These are phyloP conservation scores for Verticillium longisporum DNA, from an alignment of 2,329 filamentous ascomycete genomes.

Conservation along the genomic window DNA sequence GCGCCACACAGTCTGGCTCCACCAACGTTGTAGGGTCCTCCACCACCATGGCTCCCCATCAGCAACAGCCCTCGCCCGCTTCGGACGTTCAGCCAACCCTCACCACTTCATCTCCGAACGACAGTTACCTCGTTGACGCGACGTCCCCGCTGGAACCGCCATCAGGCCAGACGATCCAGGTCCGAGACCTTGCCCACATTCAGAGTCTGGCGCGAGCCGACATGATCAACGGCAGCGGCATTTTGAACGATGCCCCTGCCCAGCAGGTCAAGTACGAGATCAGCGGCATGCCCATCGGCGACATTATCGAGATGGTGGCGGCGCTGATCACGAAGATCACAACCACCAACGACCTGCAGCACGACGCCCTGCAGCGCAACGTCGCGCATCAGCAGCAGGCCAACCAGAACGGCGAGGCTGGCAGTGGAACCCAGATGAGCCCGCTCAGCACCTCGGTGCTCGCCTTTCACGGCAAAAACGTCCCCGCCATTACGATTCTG, in stretches of 20 bases:
- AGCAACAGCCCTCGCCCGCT: constrained; percentile 27
- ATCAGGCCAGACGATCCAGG: constrained; percentile 56
- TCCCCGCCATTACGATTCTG: constrained; percentile 91
- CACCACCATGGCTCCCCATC: constrained; percentile 8
- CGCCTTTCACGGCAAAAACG: constrained; percentile 96
- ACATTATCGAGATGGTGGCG: constrained; percentile 99
- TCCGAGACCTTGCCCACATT: constrained; percentile 86
- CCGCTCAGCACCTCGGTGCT: constrained; percentile 63
- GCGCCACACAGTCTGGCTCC: constrained; percentile 6
- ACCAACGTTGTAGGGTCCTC: constrained; percentile 10
- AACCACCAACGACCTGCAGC: constrained; percentile 89
- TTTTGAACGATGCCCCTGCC: constrained; percentile 41
- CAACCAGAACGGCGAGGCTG: constrained; percentile 33
- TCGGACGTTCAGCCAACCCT: constrained; percentile 22
- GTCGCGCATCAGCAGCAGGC: constrained; percentile 52
- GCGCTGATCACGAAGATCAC: constrained; percentile 95
- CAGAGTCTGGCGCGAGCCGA: constrained; percentile 81
- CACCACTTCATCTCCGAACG: constrained; percentile 9
- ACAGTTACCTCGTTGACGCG: constrained; percentile 17
- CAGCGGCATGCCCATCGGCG: constrained; percentile 91
- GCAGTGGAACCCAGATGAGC: constrained; percentile 53
- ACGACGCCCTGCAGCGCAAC: constrained; percentile 79
- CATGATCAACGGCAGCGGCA: constrained; percentile 47
- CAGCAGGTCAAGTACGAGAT: constrained; percentile 77
- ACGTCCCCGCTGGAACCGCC: constrained; percentile 17